Conservation (phyloP, 352 stramenopile species). For the Globisporangium takayamanum region DNA sequence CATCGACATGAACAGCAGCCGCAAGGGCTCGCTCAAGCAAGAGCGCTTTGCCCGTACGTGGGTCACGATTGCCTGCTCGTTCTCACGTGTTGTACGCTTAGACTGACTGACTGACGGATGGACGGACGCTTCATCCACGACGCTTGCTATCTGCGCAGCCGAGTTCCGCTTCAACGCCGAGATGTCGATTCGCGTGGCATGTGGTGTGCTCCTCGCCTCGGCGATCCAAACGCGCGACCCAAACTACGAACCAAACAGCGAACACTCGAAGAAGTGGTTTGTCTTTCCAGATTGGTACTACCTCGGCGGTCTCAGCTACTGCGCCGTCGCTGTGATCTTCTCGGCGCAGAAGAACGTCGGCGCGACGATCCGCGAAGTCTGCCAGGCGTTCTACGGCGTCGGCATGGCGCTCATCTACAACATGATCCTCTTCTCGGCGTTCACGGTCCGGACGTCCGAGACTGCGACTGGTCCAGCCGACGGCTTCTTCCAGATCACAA, state of each 20-base stretch:
- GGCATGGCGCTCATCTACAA: slow-evolving; percentile 78
- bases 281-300: slow-evolving; percentile 70
- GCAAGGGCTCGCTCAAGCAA: slow-evolving; percentile 43
- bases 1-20: slow-evolving; percentile 50
- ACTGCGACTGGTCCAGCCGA: slow-evolving; percentile 23
- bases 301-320: slow-evolving; percentile 68
- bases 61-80: background rate
- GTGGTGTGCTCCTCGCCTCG: slow-evolving; percentile 61
- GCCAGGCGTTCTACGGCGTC: slow-evolving; percentile 71
- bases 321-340: slow-evolving; percentile 69
- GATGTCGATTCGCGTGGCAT: slow-evolving; percentile 59
- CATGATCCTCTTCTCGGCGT: slow-evolving; percentile 51
- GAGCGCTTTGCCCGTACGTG: slow-evolving; percentile 49
- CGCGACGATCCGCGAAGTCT: slow-evolving; percentile 58
- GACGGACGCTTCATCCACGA: background rate
- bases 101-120: background rate
- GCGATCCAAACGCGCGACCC: slow-evolving; percentile 55
- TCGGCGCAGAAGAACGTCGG: slow-evolving; percentile 68
- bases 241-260: slow-evolving; percentile 31
- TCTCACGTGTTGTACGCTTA: background rate
- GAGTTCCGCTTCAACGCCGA: slow-evolving; percentile 66
- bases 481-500: slow-evolving; percentile 52
- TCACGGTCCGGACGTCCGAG: slow-evolving; percentile 38
- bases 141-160: slow-evolving; percentile 20
- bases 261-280: slow-evolving; percentile 60